Conservation (phyloP, 345 rosid species). For the Odontarrhena argentea region DNA sequence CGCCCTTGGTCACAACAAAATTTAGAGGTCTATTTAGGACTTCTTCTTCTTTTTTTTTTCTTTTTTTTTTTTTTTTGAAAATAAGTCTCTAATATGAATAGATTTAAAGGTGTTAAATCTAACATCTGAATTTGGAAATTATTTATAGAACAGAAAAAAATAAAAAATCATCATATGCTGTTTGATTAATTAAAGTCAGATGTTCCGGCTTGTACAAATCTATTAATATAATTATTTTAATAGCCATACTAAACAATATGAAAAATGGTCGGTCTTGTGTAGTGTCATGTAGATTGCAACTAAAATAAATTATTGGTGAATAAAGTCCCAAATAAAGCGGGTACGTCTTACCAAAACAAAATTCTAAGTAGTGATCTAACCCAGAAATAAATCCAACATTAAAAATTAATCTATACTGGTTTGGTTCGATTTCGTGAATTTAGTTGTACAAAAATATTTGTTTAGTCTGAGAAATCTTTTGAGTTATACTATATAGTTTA, state of each 20-base stretch:
- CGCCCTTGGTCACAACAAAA: too few species aligned
- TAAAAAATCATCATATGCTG: too few species aligned
- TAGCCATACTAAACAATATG: not conserved
- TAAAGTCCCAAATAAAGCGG: not conserved
- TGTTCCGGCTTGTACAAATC: slow-evolving; percentile 7
- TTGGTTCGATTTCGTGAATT: not conserved
- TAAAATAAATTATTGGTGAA: slow-evolving; percentile 1
- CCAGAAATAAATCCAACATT: not conserved
- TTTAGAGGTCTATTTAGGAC: too few species aligned
- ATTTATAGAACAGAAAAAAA: too few species aligned
- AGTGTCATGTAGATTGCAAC: not conserved
- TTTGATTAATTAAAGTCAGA: slow-evolving; percentile 1
- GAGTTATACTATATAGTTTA: not conserved
- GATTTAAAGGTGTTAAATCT: too few species aligned
- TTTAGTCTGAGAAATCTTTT: not conserved
- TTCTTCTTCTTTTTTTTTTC: too few species aligned
- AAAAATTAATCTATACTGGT: not conserved
- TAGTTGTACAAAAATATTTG: not conserved
- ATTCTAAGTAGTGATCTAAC: not conserved
- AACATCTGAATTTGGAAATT: too few species aligned
- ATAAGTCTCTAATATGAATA: too few species aligned
- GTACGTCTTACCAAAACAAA: slow-evolving; percentile 10
- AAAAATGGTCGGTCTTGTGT: slow-evolving; percentile 3
- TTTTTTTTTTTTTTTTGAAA: too few species aligned
- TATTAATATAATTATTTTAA: slow-evolving; percentile 17